Evolutionary conservation across 1,284 basidiomycete species (phyloP).

Genomic region (Inonotus hispidus): DNA sequence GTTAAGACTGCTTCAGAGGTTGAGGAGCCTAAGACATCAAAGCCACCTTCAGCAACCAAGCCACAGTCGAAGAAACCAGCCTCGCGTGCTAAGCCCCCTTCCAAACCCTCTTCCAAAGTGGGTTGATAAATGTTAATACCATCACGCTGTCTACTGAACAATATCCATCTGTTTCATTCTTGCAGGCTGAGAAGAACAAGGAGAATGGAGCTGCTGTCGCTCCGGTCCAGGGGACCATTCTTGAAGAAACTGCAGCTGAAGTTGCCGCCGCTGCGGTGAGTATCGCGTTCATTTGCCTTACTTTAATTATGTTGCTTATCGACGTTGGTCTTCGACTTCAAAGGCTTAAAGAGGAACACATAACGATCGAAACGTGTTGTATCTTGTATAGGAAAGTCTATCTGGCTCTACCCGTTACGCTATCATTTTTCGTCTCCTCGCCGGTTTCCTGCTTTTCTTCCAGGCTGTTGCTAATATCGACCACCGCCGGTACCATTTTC

Average conservation of each 20-base stretch:
- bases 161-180: background rate
- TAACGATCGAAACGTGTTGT: constrained; percentile 3
- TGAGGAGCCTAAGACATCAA: constrained; percentile 22
- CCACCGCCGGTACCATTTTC: background rate
- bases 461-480: background rate
- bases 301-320: background rate
- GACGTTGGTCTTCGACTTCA: background rate
- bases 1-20: constrained; percentile 21
- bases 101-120: constrained; percentile 36
- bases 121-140: constrained; percentile 17
- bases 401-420: background rate
- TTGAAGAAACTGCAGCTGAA: constrained; percentile 48
- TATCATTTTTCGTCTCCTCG: background rate
- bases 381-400: constrained; percentile 10
- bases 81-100: constrained; percentile 35
- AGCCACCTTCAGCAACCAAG: constrained; percentile 31
- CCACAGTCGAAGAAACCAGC: constrained; percentile 30
- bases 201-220: constrained; percentile 33
- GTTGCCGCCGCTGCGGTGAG: constrained; percentile 25
- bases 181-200: constrained; percentile 38
- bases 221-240: constrained; percentile 39
- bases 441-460: background rate
- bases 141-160: constrained; percentile 12
- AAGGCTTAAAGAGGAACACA: background rate
- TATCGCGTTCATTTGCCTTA: background rate